A percentile compares a stretch with the other conserved stretches of the same genome.
phyloP scores from a whole-genome alignment of 2,329 filamentous ascomycete genomes.

The Calonectria montana region DNA sequence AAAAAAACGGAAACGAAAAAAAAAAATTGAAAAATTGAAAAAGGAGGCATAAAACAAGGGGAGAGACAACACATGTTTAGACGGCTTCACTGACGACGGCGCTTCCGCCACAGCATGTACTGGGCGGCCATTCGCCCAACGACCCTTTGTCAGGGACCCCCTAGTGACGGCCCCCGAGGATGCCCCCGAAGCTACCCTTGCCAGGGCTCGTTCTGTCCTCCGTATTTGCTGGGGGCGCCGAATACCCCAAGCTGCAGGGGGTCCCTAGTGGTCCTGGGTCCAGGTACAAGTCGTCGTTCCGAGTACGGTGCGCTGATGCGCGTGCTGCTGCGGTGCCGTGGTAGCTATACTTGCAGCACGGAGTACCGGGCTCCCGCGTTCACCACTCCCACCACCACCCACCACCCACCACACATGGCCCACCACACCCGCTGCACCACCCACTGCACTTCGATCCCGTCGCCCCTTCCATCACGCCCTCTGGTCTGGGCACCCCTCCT shows the following conservation, averaged over 20 bases:
- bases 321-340: neutral
- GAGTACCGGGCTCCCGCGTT: constrained; percentile 13
- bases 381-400: constrained; percentile 19
- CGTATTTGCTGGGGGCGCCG: constrained; percentile 15
- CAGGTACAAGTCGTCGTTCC: constrained; percentile 1
- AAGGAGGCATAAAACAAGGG: neutral
- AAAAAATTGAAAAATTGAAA: neutral
- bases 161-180: constrained; percentile 16
- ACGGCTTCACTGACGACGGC: constrained; percentile 7
- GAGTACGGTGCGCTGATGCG: constrained; percentile 1
- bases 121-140: constrained; percentile 20
- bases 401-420: neutral
- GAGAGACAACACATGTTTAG: neutral
- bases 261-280: neutral
- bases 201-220: constrained; percentile 3
- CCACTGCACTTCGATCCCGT: constrained; percentile 11
- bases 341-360: constrained; percentile 10
- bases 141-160: constrained; percentile 21
- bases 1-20: neutral
- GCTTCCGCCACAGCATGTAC: constrained; percentile 17
- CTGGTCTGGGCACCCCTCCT: neutral
- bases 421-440: neutral
- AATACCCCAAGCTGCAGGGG: constrained; percentile 26
- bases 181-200: constrained; percentile 17
- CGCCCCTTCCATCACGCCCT: constrained; percentile 8